Evolutionary conservation across 441 rosid genomes (phyloP), one percentile per base, ranked within the genome.

Genomic region (Euphorbia celastroides): DNA sequence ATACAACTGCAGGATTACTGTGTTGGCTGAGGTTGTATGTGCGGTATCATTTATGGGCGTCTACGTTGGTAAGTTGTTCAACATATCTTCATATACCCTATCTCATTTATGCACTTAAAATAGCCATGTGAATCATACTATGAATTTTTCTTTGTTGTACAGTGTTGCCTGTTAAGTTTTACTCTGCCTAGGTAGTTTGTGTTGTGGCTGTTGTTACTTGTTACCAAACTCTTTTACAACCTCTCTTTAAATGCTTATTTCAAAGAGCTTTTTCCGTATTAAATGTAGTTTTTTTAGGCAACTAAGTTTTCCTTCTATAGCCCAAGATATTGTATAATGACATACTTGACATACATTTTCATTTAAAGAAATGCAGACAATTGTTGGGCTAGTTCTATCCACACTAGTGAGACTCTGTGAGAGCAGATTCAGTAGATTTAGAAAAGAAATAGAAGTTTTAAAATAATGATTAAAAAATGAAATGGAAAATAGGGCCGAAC

Each of bases 21-120:
- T 93, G 93, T 66, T 85, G 74, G 71, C 80, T 66, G 96, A 93
- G 83, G 95, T 91, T 71, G 73, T 91, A 67, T 85, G 93, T 72
- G 91, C 96, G 58, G 89, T 79, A 72, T 87, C 89, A 71, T 85
- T 89, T 76, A 80, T 84, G 88, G 81, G 90, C 67, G 68, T 88
- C 66, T 93, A 93, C 79, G 84, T 93, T 20, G 96, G 99, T 91
- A 79, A 91, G 90, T 73, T 68, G 41, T 38, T 57, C 20, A 60
- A 11, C 34, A 34, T 56, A 1, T 1, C 59, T 46, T n/a, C 25
- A 50, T 31, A 14, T 68, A 61, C 11, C 42, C 25, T 38, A 17
- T n/a, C 26, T 62, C 56, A 48, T 64, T 44, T 58, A 23, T 50
- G 52, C 52, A 55, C 27, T 19, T 34, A 17, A 34, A 62, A 19